A percentile compares a stretch with the other conserved stretches of the same genome.
phyloP scores from a whole-genome alignment of 1,284 basidiomycete genomes.

The Ustilago sp. region DNA sequence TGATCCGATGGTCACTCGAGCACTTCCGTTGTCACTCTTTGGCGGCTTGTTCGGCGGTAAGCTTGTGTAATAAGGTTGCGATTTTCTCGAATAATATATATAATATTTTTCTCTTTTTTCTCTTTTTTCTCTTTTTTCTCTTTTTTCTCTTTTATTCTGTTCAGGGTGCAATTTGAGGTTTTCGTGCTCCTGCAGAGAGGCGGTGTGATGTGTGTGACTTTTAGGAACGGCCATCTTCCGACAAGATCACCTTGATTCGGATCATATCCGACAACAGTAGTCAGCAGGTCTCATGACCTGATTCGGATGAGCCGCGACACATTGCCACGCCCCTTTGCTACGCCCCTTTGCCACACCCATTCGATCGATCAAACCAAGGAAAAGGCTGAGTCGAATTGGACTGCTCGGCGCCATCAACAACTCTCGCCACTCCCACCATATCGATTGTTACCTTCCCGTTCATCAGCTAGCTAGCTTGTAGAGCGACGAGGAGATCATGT shows the following conservation, averaged over 20 bases:
- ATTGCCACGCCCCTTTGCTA: not conserved
- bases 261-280: not conserved
- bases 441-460: not conserved
- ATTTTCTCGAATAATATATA: no score
- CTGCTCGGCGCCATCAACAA: constrained; percentile 4
- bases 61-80: not conserved
- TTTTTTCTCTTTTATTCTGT: no score
- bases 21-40: not conserved
- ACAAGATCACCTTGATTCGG: not conserved
- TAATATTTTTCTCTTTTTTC: no score
- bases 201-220: not conserved
- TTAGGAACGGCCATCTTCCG: not conserved
- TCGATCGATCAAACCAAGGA: not conserved
- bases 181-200: no score
- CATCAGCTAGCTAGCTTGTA: not conserved
- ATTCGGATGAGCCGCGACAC: constrained; percentile 3
- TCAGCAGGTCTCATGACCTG: constrained; percentile 3
- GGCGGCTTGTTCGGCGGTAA: not conserved
- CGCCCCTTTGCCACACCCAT: not conserved
- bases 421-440: constrained; percentile 11
- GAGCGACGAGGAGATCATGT: constrained; percentile 4
- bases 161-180: no score
- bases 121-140: no score
- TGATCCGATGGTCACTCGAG: not conserved
- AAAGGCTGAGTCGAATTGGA: not conserved